These are phyloP conservation scores for Euphorbia peplus DNA, from an alignment of 345 rosid genomes.

Conservation along the genomic window DNA sequence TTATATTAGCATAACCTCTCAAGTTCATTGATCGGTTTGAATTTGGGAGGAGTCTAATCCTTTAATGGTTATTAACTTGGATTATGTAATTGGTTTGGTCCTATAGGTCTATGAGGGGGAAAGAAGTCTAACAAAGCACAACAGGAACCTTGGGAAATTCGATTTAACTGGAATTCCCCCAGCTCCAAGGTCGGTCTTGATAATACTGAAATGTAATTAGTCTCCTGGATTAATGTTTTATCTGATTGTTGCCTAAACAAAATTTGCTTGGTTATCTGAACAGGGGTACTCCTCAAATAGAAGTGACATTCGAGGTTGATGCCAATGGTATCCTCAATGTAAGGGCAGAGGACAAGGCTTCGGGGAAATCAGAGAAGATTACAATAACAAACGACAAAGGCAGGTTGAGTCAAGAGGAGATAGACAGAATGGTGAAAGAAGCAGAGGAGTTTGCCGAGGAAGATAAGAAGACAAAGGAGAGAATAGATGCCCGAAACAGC, in stretches of 20 bases:
- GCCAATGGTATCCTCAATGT: conserved; percentile 24
- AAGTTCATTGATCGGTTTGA: neutral
- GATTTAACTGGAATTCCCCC: conserved; percentile 1
- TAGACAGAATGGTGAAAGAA: conserved; percentile 21
- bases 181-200: conserved; percentile 10
- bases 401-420: conserved; percentile 24
- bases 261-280: neutral
- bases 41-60: neutral
- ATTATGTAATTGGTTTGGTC: neutral
- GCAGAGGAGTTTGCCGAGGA: conserved; percentile 29
- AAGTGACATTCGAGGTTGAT: conserved; percentile 27
- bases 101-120: neutral
- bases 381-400: conserved; percentile 27
- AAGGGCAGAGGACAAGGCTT: conserved; percentile 24
- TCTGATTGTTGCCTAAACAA: neutral
- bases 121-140: neutral
- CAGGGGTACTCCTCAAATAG: conserved; percentile 30
- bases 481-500: conserved; percentile 28
- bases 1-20: neutral
- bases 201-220: too few relatives aligned
- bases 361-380: conserved; percentile 22
- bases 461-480: conserved; percentile 29
- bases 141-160: neutral
- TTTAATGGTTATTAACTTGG: neutral
- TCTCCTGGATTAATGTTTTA: neutral